Percentiles rank a stretch among this genome's conserved stretches.
Evolutionary conservation across 805 yeast genomes (phyloP).

Genomic region (Hanseniaspora thailandica): DNA sequence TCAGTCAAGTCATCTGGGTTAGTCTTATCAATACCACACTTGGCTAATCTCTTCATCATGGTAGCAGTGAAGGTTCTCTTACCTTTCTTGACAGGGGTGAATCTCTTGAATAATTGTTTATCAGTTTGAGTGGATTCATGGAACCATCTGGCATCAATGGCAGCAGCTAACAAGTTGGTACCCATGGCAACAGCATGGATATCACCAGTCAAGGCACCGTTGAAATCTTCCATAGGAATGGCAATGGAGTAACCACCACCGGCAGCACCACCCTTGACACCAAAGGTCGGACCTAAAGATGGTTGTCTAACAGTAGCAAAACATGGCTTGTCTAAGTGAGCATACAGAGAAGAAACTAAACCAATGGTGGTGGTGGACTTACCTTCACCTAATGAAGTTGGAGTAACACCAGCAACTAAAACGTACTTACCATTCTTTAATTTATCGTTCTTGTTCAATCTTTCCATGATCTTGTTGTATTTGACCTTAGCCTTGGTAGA

Average conservation of each 20-base stretch:
- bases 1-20: slow-evolving; percentile 61
- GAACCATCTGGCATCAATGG: slow-evolving; percentile 76
- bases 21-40: slow-evolving; percentile 57
- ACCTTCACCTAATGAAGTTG: slow-evolving; percentile 80
- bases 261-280: slow-evolving; percentile 84
- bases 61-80: slow-evolving; percentile 53
- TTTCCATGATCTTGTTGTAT: slow-evolving; percentile 43
- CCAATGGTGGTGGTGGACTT: slow-evolving; percentile 78
- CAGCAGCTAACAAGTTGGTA: slow-evolving; percentile 70
- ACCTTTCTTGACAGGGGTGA: slow-evolving; percentile 68
- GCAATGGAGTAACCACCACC: slow-evolving; percentile 85
- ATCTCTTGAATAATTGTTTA: slow-evolving; percentile 58
- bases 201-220: slow-evolving; percentile 78
- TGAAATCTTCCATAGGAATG: slow-evolving; percentile 80
- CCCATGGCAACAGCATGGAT: slow-evolving; percentile 79
- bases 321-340: slow-evolving; percentile 55
- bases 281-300: slow-evolving; percentile 81
- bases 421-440: slow-evolving; percentile 46
- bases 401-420: slow-evolving; percentile 73
- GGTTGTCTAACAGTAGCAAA: slow-evolving; percentile 81
- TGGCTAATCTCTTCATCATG: slow-evolving; percentile 54
- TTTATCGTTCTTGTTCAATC: slow-evolving; percentile 46
- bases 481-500: slow-evolving; percentile 67
- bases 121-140: slow-evolving; percentile 67
- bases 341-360: slow-evolving; percentile 68